Evolutionary conservation across 768 basidiomycete species (phyloP).

Genomic region (Lactarius indigo): DNA sequence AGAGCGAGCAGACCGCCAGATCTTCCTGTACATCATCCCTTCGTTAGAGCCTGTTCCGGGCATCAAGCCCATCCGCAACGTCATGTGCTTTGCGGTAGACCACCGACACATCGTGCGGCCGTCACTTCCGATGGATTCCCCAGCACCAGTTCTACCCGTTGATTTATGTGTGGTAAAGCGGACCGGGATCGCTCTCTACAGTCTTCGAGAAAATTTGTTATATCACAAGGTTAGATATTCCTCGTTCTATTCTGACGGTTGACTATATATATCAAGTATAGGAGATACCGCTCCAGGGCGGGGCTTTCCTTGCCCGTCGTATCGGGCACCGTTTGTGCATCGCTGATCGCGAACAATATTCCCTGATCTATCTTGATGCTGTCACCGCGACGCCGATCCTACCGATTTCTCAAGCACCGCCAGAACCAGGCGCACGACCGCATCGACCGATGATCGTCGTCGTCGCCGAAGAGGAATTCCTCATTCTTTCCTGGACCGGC

Average conservation of each 20-base stretch:
- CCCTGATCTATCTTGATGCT: conserved; percentile 72
- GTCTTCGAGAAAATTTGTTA: conserved; percentile 58
- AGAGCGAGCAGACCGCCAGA: conserved; percentile 46
- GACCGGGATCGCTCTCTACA: conserved; percentile 57
- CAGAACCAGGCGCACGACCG: conserved; percentile 35
- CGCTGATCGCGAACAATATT: conserved; percentile 70
- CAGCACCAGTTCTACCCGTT: conserved; percentile 46
- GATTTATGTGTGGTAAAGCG: conserved; percentile 76
- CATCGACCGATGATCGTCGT: conserved; percentile 73
- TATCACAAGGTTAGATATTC: conserved; percentile 52
- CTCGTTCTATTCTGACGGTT: conserved; percentile 5
- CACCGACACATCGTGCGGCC: conserved; percentile 61
- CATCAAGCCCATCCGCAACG: conserved; percentile 78
- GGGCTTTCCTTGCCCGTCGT: conserved; percentile 58
- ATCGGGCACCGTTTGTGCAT: conserved; percentile 64
- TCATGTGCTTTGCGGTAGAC: conserved; percentile 78
- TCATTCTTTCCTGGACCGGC: conserved; percentile 84
- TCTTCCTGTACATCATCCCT: conserved; percentile 81
- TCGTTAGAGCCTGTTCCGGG: conserved; percentile 66
- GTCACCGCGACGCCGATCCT: conserved; percentile 69
- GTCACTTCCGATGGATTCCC: conserved; percentile 37
- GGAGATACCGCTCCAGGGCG: conserved; percentile 69
- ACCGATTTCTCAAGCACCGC: conserved; percentile 67
- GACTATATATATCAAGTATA: conserved; percentile 29
- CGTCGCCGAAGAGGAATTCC: conserved; percentile 74